Evolutionary conservation across 176 grass and related monocot genomes (phyloP).

Genomic region (Zoysia pacifica): DNA sequence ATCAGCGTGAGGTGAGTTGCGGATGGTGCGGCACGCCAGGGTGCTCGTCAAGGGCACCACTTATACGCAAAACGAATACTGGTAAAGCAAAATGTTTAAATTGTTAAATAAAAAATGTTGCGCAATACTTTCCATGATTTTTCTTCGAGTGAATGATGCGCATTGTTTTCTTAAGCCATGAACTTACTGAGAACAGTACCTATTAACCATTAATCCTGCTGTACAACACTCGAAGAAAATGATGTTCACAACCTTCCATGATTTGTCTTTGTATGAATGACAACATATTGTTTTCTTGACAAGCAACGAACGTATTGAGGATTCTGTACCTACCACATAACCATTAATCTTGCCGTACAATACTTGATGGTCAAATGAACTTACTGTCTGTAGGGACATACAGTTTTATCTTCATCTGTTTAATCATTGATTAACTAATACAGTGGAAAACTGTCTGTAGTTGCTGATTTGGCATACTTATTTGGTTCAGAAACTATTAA

Average conservation of each 20-base stretch:
- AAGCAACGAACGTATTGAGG: neutral
- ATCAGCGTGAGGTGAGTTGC: constrained; percentile 21
- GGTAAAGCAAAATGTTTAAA: neutral
- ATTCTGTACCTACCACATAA: neutral
- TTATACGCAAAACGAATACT: neutral
- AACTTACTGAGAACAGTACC: neutral
- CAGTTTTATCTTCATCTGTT: neutral
- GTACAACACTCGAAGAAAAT: neutral
- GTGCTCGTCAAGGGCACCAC: constrained; percentile 59
- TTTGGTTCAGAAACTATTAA: constrained; percentile 21
- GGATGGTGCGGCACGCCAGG: constrained; percentile 46
- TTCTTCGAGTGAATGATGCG: neutral
- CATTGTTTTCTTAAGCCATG: neutral
- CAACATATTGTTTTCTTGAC: neutral
- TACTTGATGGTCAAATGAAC: neutral
- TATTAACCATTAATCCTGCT: neutral
- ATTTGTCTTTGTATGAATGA: neutral
- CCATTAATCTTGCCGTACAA: neutral
- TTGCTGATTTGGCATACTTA: neutral
- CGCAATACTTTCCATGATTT: neutral
- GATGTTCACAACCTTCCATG: neutral
- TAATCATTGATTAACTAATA: neutral
- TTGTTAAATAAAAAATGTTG: neutral
- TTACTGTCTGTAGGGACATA: neutral
- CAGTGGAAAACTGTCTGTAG: neutral